Conservation (phyloP, 179 eudicot species). For the Camellia oleifera region DNA sequence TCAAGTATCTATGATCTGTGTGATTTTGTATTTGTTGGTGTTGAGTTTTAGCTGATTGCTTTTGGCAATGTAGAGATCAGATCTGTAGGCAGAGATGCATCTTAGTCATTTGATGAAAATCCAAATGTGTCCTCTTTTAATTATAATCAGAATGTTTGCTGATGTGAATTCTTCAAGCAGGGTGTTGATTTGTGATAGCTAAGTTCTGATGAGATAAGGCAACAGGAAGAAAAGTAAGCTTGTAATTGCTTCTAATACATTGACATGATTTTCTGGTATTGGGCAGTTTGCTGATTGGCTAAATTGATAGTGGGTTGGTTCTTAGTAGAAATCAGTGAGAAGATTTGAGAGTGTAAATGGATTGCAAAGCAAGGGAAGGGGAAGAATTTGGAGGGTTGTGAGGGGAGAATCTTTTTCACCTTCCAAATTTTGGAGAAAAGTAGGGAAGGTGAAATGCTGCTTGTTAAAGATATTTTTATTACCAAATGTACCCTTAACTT, state of each 20-base stretch:
- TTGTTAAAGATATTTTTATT: too few species aligned
- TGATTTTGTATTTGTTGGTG: constrained; percentile 3
- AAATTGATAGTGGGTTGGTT: neutral
- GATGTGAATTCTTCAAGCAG: neutral
- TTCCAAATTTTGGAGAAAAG: too few species aligned
- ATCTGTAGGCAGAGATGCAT: neutral
- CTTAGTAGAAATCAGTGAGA: too few species aligned
- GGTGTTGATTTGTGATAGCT: neutral
- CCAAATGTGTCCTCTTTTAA: neutral
- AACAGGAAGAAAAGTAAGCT: neutral
- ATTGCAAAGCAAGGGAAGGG: too few species aligned
- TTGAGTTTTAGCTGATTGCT: neutral
- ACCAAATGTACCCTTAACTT: too few species aligned
- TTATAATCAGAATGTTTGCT: neutral
- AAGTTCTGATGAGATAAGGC: neutral
- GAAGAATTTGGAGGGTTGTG: too few species aligned
- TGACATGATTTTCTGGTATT: neutral
- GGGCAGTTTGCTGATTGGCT: neutral
- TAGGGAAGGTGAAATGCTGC: too few species aligned
- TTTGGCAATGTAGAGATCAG: neutral
- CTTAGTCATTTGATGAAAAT: neutral
- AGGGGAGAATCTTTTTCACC: too few species aligned
- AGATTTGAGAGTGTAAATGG: neutral
- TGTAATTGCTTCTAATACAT: neutral
- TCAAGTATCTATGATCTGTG: constrained; percentile 1